phyloP scores from a whole-genome alignment of 139 green algal genomes.

The Microglena sp. region DNA sequence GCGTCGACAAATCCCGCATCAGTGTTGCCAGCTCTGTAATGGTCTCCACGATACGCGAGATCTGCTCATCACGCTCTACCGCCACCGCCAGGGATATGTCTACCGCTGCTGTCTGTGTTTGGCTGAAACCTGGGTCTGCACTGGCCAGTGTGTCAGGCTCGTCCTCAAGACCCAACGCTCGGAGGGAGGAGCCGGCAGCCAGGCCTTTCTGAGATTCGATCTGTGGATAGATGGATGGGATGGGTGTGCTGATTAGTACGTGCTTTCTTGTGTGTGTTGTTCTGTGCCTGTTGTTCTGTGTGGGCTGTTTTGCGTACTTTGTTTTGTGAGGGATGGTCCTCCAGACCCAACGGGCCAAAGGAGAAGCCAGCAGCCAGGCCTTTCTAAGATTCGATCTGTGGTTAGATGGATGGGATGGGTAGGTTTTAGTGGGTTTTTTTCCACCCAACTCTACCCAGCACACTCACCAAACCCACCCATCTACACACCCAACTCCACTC shows the following conservation, averaged over 20 bases:
- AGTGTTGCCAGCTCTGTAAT: conserved; percentile 37
- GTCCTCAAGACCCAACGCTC: not conserved
- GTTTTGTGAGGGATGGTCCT: not conserved
- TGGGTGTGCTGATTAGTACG: not conserved
- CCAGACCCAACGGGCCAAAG: not conserved
- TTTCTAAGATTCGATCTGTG: too few species aligned
- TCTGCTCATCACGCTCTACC: conserved; percentile 76
- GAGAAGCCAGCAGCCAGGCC: not conserved
- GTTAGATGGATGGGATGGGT: too few species aligned
- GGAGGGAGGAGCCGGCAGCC: conserved; percentile 18
- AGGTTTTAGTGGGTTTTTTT: too few species aligned
- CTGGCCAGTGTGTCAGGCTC: not conserved
- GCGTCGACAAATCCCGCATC: conserved; percentile 87
- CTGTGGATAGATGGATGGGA: not conserved
- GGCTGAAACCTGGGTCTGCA: conserved; percentile 72
- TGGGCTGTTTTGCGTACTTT: too few species aligned
- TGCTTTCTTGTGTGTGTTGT: not conserved
- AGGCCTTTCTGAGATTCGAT: conserved; percentile 43
- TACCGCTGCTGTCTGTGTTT: conserved; percentile 48
- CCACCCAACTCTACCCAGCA: too few species aligned
- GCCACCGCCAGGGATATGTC: conserved; percentile 32
- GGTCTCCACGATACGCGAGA: conserved; percentile 66
- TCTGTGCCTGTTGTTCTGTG: too few species aligned
- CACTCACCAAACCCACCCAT: too few species aligned
- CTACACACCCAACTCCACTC: too few species aligned